phyloP scores from a whole-genome alignment of 495 filamentous ascomycete genomes.

The Staphylotrichum tortipilum region DNA sequence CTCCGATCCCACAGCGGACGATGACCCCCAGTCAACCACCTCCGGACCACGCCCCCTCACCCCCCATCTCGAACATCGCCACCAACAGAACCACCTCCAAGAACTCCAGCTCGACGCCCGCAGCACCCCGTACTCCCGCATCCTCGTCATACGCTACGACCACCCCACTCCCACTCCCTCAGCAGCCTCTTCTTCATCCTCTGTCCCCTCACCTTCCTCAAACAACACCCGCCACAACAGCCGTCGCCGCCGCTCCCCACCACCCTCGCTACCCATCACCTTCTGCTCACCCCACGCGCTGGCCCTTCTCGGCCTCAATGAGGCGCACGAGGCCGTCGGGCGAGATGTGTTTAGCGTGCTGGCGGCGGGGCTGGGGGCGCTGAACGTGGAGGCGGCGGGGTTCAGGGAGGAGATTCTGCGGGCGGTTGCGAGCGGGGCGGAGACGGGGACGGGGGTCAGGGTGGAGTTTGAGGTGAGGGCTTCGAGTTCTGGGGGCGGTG shows the following conservation, averaged over 20 bases:
- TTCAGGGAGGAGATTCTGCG: slow-evolving; percentile 33
- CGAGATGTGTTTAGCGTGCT: slow-evolving; percentile 46
- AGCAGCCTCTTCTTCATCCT: neutral
- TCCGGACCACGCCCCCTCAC: neutral
- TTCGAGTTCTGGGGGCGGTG: neutral
- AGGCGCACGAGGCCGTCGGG: slow-evolving; percentile 29
- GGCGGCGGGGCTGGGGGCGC: slow-evolving; percentile 26
- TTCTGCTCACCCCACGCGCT: slow-evolving; percentile 27
- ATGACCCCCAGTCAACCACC: neutral
- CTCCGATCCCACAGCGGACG: neutral
- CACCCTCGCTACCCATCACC: slow-evolving; percentile 10
- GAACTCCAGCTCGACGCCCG: slow-evolving; percentile 2
- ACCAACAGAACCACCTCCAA: neutral
- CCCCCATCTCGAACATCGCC: neutral
- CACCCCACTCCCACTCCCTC: neutral
- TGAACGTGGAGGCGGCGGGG: slow-evolving; percentile 21
- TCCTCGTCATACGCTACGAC: slow-evolving; percentile 24
- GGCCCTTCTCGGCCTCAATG: slow-evolving; percentile 36
- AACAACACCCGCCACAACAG: neutral
- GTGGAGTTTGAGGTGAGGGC: no score
- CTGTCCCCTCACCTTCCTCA: neutral
- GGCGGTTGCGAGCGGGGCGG: slow-evolving; percentile 31
- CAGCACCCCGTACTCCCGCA: slow-evolving; percentile 42
- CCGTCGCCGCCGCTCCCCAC: neutral
- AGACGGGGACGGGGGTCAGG: no score